Evolutionary conservation across 176 grass and related monocot species (phyloP), one percentile per base, ranked within the genome.

Genomic region (Oryza brachyantha): DNA sequence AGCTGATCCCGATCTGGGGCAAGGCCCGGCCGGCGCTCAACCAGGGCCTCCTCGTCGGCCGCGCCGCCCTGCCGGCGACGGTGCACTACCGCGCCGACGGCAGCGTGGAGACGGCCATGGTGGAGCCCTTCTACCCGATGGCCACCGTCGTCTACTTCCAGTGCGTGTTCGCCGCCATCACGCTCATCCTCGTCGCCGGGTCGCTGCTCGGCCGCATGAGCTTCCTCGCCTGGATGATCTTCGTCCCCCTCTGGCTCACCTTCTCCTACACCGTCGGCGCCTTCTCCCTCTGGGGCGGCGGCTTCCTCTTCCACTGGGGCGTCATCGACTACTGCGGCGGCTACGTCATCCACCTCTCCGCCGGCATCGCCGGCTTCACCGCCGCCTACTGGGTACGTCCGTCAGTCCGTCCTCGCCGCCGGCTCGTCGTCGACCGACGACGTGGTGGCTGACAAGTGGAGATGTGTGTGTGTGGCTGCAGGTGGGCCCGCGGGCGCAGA

Each of bases 241-340:
- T 96, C 87, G 87, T 92, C 2, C 89, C 93, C 34, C 81, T 96
- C 13, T 96, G 93, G 93, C 77, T 96, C 67, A 92, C 87, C 68
- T 96, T 92, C 85, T 96, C 93, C 70, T 96, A 96, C 86, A 96
- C 93, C 43, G 41, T 96, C 24, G 93, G 89, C 31, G 93, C 93
- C 42, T 96, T 96, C 93, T 84, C 86, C 22, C 25, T 94, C 3
- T 94, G 92, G 92, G 88, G 92, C 14, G 92, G 88, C 73, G 88
- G 89, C 0, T 94, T 94, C 86, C 82, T 94, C 17, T 89, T 76
- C 73, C 92, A 88, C 6, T 88, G 88, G 88, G 92, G 88, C 55
- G 88, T 94, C 59, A 91, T 94, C 50, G 92, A 94, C 81, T 94
- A 86, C 79, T 90, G 74, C 69, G 92, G 92, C 14, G 88, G 92